A percentile compares a stretch with the other conserved stretches of the same genome.
Evolutionary conservation across 306 rosid genomes (phyloP).

Genomic region (Lablab purpureus): DNA sequence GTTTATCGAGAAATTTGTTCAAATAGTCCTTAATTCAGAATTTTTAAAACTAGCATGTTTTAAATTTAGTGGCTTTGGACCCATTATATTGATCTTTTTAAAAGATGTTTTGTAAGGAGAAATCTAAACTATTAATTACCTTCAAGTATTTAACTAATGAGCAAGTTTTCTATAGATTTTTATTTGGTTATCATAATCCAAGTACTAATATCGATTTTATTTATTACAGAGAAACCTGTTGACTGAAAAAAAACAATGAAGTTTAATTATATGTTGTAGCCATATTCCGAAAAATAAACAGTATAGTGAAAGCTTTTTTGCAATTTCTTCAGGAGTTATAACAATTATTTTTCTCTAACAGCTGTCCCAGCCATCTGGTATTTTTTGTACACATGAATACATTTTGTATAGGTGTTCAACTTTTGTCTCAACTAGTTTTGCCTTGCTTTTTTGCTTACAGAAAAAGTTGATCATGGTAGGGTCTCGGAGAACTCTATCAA

Average conservation of each 20-base stretch:
- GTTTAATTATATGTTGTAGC: no score
- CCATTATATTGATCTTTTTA: background rate
- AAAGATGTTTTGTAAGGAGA: background rate
- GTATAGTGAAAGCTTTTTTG: background rate
- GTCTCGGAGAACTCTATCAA: constrained; percentile 76
- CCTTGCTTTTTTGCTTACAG: constrained; percentile 50
- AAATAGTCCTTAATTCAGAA: no score
- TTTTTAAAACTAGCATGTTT: background rate
- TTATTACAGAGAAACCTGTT: no score
- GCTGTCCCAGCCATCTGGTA: background rate
- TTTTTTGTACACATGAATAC: background rate
- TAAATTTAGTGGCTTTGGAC: background rate
- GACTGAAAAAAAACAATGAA: background rate
- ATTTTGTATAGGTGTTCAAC: background rate
- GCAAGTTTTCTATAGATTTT: no score
- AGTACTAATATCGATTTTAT: no score
- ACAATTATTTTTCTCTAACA: background rate
- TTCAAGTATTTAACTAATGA: no score
- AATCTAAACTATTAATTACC: background rate
- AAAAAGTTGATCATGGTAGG: constrained; percentile 96
- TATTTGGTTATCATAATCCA: no score
- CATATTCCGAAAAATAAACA: no score
- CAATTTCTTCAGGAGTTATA: constrained; percentile 6
- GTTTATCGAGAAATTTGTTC: no score
- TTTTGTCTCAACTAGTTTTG: background rate